Percentiles rank a stretch among this genome's conserved stretches.
These are phyloP conservation scores for Sextonia rubra DNA, from an alignment of 164 flowering plant species.

Conservation along the genomic window DNA sequence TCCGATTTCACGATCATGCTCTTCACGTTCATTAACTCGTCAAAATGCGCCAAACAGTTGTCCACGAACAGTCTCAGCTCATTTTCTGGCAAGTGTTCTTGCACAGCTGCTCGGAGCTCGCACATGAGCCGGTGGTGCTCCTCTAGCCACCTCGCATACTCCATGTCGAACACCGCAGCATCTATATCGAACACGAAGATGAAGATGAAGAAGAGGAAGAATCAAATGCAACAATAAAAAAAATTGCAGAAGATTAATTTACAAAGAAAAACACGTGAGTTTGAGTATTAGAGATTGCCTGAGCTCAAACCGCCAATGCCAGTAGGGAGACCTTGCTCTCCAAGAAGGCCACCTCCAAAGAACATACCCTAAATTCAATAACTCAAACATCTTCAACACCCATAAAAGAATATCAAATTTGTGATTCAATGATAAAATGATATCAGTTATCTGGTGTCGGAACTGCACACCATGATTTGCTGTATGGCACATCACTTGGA, in stretches of 20 bases:
- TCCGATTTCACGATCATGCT: slow-evolving; percentile 69
- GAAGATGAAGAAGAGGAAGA: not conserved
- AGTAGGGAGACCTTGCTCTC: slow-evolving; percentile 61
- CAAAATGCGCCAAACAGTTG: slow-evolving; percentile 70
- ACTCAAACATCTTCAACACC: not conserved
- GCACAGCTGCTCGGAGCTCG: slow-evolving; percentile 85
- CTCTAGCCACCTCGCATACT: slow-evolving; percentile 90
- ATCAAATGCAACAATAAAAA: not conserved
- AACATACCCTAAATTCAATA: slow-evolving; percentile 48
- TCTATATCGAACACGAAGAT: slow-evolving; percentile 27
- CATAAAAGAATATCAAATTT: not conserved
- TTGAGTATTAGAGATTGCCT: slow-evolving; percentile 32
- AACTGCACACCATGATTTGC: too few species aligned
- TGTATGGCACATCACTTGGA: too few species aligned
- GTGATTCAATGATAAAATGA: not conserved
- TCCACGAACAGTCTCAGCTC: slow-evolving; percentile 79
- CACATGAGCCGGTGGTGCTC: slow-evolving; percentile 89
- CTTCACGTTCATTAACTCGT: slow-evolving; percentile 66
- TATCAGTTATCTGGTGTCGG: too few species aligned
- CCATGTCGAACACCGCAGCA: slow-evolving; percentile 87
- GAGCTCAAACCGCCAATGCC: slow-evolving; percentile 50
- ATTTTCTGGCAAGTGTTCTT: slow-evolving; percentile 83
- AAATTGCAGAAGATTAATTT: not conserved
- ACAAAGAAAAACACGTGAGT: not conserved
- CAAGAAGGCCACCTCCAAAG: slow-evolving; percentile 51